phyloP scores from a whole-genome alignment of 2,329 filamentous ascomycete species.

The Penicillium brevicompactum region DNA sequence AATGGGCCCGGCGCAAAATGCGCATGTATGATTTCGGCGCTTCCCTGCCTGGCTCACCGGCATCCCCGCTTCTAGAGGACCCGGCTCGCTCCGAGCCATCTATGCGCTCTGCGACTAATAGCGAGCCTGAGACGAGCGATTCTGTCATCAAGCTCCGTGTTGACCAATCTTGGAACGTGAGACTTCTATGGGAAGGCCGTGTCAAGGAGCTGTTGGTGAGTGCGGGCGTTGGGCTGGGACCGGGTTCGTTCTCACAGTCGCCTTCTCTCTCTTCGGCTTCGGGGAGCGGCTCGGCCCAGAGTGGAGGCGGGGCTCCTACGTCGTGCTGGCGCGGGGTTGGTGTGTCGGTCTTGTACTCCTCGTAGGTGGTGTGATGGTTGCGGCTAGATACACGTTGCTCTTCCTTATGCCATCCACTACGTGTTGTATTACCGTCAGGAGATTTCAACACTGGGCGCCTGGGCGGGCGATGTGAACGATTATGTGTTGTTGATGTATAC shows the following conservation, averaged over 20 bases:
- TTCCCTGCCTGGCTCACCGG: constrained; percentile 20
- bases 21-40: constrained; percentile 31
- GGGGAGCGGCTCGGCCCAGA: constrained; percentile 27
- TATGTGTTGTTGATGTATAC: constrained; percentile 4
- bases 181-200: constrained; percentile 88
- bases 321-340: constrained; percentile 47
- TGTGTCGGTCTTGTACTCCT: constrained; percentile 46
- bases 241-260: constrained; percentile 38
- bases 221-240: constrained; percentile 81
- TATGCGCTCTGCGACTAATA: constrained; percentile 13
- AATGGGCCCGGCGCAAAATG: constrained; percentile 45
- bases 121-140: constrained; percentile 67
- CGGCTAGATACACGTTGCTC: neutral
- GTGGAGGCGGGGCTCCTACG: constrained; percentile 28
- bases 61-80: constrained; percentile 18
- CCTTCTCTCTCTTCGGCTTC: constrained; percentile 26
- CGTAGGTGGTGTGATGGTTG: constrained; percentile 24
- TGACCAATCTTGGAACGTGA: constrained; percentile 84
- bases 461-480: neutral
- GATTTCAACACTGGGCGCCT: too few species aligned
- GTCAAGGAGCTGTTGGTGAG: constrained; percentile 92
- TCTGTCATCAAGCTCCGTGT: constrained; percentile 88
- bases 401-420: too few species aligned
- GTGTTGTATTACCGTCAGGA: too few species aligned
- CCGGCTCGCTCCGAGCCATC: constrained; percentile 16